These are phyloP conservation scores for Phyllosticta citriasiana DNA, from an alignment of 2,329 filamentous ascomycete species.

Conservation along the genomic window DNA sequence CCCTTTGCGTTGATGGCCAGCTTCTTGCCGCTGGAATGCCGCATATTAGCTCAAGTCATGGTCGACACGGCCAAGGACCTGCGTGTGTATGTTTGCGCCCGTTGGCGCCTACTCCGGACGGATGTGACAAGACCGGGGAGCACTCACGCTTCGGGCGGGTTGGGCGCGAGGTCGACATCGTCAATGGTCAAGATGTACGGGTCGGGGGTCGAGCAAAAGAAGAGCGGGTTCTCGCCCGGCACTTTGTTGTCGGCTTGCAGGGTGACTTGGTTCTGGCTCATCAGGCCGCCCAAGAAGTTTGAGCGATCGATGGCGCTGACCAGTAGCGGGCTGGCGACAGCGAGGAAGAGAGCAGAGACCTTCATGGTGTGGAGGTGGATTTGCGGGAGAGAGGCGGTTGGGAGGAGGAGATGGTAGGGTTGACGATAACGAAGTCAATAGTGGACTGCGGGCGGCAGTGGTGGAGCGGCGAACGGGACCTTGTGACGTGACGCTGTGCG, in stretches of 20 bases:
- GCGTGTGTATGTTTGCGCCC: neutral
- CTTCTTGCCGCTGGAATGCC: conserved; percentile 55
- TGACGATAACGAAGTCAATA: conserved; percentile 5
- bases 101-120: neutral
- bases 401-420: neutral
- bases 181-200: conserved; percentile 67
- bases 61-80: neutral
- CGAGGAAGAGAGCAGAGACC: conserved; percentile 6
- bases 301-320: neutral
- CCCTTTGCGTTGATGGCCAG: conserved; percentile 74
- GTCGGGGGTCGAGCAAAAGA: conserved; percentile 62
- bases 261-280: conserved; percentile 3
- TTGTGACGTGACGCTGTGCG: neutral
- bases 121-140: neutral
- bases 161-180: conserved; percentile 70
- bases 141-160: conserved; percentile 77
- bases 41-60: neutral
- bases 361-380: conserved; percentile 2
- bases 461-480: neutral
- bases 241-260: conserved; percentile 51
- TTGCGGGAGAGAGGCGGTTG: neutral
- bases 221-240: conserved; percentile 75
- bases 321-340: conserved; percentile 6
- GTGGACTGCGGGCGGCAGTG: neutral
- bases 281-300: conserved; percentile 5